Percentiles rank a stretch among this genome's conserved stretches.
phyloP scores from a whole-genome alignment of 495 filamentous ascomycete species.

The Gamarada debralockiae region DNA sequence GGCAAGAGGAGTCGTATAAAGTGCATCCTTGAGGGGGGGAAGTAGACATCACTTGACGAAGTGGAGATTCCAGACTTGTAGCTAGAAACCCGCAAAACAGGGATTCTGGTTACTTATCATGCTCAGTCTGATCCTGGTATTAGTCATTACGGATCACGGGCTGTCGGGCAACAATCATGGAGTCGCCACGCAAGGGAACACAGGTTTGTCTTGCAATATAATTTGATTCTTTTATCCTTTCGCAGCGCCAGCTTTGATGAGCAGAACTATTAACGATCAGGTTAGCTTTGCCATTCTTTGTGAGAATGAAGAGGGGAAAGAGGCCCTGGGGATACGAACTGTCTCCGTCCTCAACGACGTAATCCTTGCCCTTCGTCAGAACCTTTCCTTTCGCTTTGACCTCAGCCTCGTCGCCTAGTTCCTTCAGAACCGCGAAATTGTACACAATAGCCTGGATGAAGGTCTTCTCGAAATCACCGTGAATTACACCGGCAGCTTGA shows the following conservation, averaged over 20 bases:
- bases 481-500: slow-evolving; percentile 95
- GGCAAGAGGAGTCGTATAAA: too few species aligned
- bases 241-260: slow-evolving; percentile 92
- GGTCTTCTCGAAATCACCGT: slow-evolving; percentile 99
- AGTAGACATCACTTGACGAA: too few species aligned
- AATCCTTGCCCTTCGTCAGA: slow-evolving; percentile 99
- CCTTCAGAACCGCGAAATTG: slow-evolving; percentile 76
- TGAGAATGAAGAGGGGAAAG: too few species aligned
- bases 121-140: too few species aligned
- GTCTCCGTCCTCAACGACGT: slow-evolving; percentile 66
- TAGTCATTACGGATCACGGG: not conserved
- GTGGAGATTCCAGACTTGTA: too few species aligned
- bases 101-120: too few species aligned
- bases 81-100: too few species aligned
- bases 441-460: slow-evolving; percentile 96
- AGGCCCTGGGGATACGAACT: too few species aligned
- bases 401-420: slow-evolving; percentile 80
- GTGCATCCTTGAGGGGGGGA: too few species aligned
- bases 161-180: not conserved
- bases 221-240: slow-evolving; percentile 53
- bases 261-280: slow-evolving; percentile 92
- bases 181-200: not conserved
- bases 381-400: slow-evolving; percentile 94
- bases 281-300: slow-evolving; percentile 68
- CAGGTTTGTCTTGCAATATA: not conserved